phyloP scores from a whole-genome alignment of 352 stramenopile species.

The Globisporangium alternatum region DNA sequence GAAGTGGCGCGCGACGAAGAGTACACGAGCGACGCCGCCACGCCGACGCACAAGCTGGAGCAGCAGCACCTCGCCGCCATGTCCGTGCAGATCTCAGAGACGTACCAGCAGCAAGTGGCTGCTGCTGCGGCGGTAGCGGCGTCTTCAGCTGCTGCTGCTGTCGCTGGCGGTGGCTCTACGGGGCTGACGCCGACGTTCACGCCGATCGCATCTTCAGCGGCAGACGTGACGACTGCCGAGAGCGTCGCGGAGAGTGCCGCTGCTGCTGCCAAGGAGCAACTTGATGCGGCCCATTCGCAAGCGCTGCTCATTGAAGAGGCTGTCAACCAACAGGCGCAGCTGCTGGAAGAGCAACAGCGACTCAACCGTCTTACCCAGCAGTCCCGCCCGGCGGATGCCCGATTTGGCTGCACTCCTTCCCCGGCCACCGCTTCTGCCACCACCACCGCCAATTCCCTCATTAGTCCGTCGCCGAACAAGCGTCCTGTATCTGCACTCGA shows the following conservation, averaged over 20 bases:
- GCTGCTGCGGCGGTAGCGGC: neutral
- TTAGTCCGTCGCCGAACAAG: conserved; percentile 17
- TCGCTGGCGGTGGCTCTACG: neutral
- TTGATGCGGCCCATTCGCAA: neutral
- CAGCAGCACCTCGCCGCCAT: conserved; percentile 7
- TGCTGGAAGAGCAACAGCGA: neutral
- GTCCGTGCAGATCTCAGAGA: conserved; percentile 8
- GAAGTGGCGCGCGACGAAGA: conserved; percentile 70
- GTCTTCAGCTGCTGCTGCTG: neutral
- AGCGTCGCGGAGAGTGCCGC: neutral
- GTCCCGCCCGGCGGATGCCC: neutral
- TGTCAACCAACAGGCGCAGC: neutral
- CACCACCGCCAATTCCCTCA: neutral
- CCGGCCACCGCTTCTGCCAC: neutral
- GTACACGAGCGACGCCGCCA: conserved; percentile 21
- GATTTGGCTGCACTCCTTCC: conserved; percentile 4
- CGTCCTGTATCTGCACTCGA: conserved; percentile 28
- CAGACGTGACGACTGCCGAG: neutral
- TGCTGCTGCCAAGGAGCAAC: neutral
- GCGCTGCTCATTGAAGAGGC: neutral
- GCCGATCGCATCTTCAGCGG: neutral
- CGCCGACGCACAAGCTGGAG: conserved; percentile 8
- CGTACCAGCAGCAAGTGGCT: neutral
- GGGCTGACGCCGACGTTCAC: conserved; percentile 5
- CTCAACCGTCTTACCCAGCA: neutral